Evolutionary conservation across 208 protist species (phyloP).

Genomic region (Crithidia fasciculata): DNA sequence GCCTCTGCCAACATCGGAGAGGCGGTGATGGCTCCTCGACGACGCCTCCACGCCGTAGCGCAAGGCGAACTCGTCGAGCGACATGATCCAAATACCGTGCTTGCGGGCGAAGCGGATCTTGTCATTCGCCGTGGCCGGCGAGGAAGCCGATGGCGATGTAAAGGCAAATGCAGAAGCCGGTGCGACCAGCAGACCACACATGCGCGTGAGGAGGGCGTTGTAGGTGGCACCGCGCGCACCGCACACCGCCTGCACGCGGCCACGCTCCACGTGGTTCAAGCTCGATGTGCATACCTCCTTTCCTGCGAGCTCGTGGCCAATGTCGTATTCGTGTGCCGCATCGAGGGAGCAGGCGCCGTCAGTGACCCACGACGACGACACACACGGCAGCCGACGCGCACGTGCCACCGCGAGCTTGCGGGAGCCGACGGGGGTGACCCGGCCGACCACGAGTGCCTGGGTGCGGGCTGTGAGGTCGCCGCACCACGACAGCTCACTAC

Average conservation of each 20-base stretch:
- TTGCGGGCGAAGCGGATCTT: constrained; percentile 39
- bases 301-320: constrained; percentile 36
- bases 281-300: constrained; percentile 58
- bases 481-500: constrained; percentile 38
- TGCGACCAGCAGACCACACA: constrained; percentile 51
- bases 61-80: constrained; percentile 30
- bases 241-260: constrained; percentile 35
- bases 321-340: constrained; percentile 34
- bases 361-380: constrained; percentile 52
- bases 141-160: constrained; percentile 6
- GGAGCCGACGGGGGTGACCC: constrained; percentile 18
- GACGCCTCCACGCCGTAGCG: constrained; percentile 20
- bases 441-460: constrained; percentile 50
- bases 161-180: constrained; percentile 13
- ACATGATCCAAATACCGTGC: constrained; percentile 34
- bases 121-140: constrained; percentile 14
- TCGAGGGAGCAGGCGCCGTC: constrained; percentile 46
- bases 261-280: constrained; percentile 34
- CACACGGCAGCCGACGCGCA: constrained; percentile 60
- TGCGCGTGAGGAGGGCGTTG: constrained; percentile 38
- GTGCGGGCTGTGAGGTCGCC: constrained; percentile 53
- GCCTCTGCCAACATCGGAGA: too few species aligned
- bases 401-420: constrained; percentile 58
- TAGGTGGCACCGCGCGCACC: constrained; percentile 34
- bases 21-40: too few species aligned